A percentile compares a stretch with the other conserved stretches of the same genome.
Evolutionary conservation across 805 yeast genomes (phyloP).

Genomic region (Debaryomyces prosopidis): DNA sequence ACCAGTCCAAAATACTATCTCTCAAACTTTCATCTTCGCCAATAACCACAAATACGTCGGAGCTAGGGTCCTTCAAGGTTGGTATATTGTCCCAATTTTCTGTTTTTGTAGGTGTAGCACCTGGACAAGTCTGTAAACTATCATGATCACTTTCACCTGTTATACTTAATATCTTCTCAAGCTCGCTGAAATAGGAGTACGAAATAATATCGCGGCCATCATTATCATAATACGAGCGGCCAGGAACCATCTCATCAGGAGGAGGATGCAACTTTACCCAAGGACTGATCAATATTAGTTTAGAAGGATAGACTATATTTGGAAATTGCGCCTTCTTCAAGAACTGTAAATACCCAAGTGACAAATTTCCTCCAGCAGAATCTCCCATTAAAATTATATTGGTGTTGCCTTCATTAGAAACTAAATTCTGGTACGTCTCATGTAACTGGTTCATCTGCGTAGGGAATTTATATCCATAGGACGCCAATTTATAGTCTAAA

Average conservation of each 20-base stretch:
- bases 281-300: constrained; percentile 32
- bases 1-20: constrained; percentile 40
- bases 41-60: constrained; percentile 29
- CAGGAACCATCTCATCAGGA: constrained; percentile 21
- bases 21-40: constrained; percentile 46
- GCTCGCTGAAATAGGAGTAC: not conserved
- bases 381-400: constrained; percentile 41
- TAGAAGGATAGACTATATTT: constrained; percentile 23
- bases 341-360: constrained; percentile 28
- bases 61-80: constrained; percentile 24
- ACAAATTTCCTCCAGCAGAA: constrained; percentile 44
- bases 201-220: constrained; percentile 18
- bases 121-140: constrained; percentile 24
- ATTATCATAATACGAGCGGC: constrained; percentile 37
- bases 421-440: constrained; percentile 23
- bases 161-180: not conserved
- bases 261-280: constrained; percentile 36
- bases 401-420: constrained; percentile 17
- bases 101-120: constrained; percentile 17
- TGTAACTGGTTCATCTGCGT: constrained; percentile 31
- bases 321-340: constrained; percentile 14
- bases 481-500: constrained; percentile 33
- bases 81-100: constrained; percentile 36
- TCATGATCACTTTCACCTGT: constrained; percentile 14
- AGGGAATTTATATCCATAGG: constrained; percentile 32